phyloP scores from a whole-genome alignment of 805 yeast species.

The Ogataea thermomethanolica region DNA sequence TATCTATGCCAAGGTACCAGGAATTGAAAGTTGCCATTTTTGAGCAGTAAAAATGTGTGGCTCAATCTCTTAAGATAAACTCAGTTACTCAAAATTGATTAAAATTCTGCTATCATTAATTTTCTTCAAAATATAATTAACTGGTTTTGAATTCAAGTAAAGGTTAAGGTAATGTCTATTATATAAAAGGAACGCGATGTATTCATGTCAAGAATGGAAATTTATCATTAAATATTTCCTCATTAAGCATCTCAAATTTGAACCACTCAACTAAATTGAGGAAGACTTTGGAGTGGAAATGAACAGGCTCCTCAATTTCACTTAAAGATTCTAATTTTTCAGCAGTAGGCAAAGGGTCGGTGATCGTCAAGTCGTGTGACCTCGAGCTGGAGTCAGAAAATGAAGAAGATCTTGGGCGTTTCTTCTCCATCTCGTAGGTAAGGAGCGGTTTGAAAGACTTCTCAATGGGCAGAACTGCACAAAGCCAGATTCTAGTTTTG shows the following conservation, averaged over 20 bases:
- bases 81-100: no score
- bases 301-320: constrained; percentile 38
- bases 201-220: constrained; percentile 16
- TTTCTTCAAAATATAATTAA: no score
- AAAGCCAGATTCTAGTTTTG: constrained; percentile 79
- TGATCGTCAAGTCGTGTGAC: constrained; percentile 33
- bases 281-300: constrained; percentile 51
- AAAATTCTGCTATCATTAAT: no score
- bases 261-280: constrained; percentile 44
- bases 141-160: no score
- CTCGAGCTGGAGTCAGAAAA: constrained; percentile 28
- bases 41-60: no score
- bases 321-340: constrained; percentile 40
- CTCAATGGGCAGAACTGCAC: constrained; percentile 57
- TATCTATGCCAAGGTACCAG: constrained; percentile 18
- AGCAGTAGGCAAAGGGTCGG: constrained; percentile 32
- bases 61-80: no score
- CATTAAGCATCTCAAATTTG: constrained; percentile 35
- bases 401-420: constrained; percentile 11
- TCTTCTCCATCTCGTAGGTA: constrained; percentile 29
- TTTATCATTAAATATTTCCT: constrained; percentile 27
- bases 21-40: no score
- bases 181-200: background rate
- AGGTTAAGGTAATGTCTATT: background rate
- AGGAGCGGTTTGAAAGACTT: constrained; percentile 30